Percentiles rank a stretch among this genome's conserved stretches.
phyloP scores from a whole-genome alignment of 139 green algal species.

The Picochlorum sp. region DNA sequence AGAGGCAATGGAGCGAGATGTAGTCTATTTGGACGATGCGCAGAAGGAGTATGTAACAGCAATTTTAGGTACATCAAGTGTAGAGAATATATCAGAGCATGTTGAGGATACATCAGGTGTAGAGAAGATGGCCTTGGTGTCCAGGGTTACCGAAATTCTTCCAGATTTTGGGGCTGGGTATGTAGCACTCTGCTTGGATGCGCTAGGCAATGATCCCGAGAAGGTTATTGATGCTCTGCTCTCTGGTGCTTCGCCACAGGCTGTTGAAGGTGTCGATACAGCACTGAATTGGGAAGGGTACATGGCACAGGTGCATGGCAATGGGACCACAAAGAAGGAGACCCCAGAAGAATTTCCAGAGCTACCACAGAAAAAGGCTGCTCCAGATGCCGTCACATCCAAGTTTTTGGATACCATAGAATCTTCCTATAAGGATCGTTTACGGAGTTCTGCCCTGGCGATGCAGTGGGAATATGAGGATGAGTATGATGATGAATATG shows the following conservation, averaged over 20 bases:
- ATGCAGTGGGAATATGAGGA: conserved; percentile 71
- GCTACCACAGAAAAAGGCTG: conserved; percentile 3
- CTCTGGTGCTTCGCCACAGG: conserved; percentile 48
- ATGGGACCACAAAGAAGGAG: neutral
- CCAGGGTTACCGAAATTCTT: conserved; percentile 57
- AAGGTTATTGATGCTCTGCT: conserved; percentile 57
- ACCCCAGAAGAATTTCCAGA: neutral
- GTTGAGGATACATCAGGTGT: neutral
- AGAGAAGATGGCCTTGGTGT: conserved; percentile 8
- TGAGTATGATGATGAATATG: conserved; percentile 78
- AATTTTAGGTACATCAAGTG: conserved; percentile 34
- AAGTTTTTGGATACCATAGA: conserved; percentile 23
- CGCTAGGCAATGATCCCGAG: conserved; percentile 39
- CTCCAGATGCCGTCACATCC: conserved; percentile 9
- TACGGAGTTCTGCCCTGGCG: conserved; percentile 9
- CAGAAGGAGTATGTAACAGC: conserved; percentile 71
- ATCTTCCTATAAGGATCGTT: conserved; percentile 15
- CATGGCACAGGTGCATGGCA: neutral
- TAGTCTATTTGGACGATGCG: conserved; percentile 51
- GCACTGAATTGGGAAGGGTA: conserved; percentile 17
- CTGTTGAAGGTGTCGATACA: conserved; percentile 35
- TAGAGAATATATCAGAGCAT: neutral
- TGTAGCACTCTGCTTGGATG: conserved; percentile 47
- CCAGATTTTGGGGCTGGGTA: conserved; percentile 68
- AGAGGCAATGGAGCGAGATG: conserved; percentile 19